Percentiles rank a stretch among this genome's conserved stretches.
Evolutionary conservation across 257 asterid genomes (phyloP).

Genomic region (Nicotiana attenuata): DNA sequence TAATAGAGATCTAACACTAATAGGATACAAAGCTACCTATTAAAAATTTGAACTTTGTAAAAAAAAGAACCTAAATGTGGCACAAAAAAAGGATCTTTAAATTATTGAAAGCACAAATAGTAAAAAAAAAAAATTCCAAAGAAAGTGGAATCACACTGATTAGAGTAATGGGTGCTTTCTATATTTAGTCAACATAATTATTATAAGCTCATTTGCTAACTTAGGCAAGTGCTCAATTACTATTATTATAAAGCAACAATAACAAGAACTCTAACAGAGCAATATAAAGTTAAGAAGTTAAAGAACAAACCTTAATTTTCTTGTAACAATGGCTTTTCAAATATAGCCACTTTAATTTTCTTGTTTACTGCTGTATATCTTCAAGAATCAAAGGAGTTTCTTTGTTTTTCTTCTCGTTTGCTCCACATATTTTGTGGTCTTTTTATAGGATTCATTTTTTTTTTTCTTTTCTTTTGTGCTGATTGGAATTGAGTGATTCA

Average conservation of each 20-base stretch:
- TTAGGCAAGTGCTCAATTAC: conserved; percentile 23
- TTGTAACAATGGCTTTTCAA: not conserved
- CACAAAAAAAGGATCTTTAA: conserved; percentile 20
- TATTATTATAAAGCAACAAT: conserved; percentile 10
- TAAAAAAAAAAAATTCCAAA: conserved; percentile 1
- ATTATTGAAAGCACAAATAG: conserved; percentile 6
- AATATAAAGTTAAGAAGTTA: not conserved
- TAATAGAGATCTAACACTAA: too few relatives aligned
- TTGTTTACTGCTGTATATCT: not conserved
- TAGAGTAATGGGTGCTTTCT: conserved; percentile 21
- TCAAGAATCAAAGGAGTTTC: not conserved
- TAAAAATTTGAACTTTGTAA: too few relatives aligned
- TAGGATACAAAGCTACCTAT: too few relatives aligned
- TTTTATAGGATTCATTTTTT: not conserved
- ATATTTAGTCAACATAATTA: conserved; percentile 38
- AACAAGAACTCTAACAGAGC: not conserved
- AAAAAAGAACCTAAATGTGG: not conserved
- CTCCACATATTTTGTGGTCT: not conserved
- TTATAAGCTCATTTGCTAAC: conserved; percentile 23
- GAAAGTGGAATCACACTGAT: not conserved
- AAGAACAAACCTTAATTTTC: not conserved
- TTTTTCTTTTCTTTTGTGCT: not conserved
- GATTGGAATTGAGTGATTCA: conserved; percentile 7
- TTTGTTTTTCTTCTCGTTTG: not conserved
- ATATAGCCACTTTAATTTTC: not conserved